phyloP scores from a whole-genome alignment of 1,139 yeast species.

The Suhomyces panamericanus region DNA sequence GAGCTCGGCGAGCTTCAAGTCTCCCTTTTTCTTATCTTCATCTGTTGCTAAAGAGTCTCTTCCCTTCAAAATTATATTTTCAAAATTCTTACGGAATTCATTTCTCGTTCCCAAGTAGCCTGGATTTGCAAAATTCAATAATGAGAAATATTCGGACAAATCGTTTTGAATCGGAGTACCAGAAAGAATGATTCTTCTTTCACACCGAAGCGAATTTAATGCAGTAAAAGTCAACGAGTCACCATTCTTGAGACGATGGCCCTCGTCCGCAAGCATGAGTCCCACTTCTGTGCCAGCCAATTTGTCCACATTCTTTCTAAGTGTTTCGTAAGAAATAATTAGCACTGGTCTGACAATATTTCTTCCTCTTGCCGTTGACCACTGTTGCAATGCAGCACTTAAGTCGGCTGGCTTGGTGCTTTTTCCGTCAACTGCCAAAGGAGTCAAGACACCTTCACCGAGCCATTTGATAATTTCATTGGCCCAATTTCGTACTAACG shows the following conservation, averaged over 20 bases:
- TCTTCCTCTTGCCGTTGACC: slow-evolving; percentile 91
- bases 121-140: slow-evolving; percentile 91
- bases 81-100: slow-evolving; percentile 85
- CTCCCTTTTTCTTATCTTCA: slow-evolving; percentile 71
- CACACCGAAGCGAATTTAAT: slow-evolving; percentile 75
- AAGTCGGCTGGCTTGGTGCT: slow-evolving; percentile 66
- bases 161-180: slow-evolving; percentile 99
- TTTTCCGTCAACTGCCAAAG: slow-evolving; percentile 92
- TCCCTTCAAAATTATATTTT: slow-evolving; percentile 74
- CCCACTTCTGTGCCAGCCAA: slow-evolving; percentile 84
- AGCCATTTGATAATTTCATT: slow-evolving; percentile 95
- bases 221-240: slow-evolving; percentile 93
- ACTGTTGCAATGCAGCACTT: slow-evolving; percentile 66
- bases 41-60: slow-evolving; percentile 92
- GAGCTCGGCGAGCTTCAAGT: slow-evolving; percentile 65
- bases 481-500: slow-evolving; percentile 95
- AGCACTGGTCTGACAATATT: slow-evolving; percentile 90
- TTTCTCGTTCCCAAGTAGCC: slow-evolving; percentile 82
- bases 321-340: slow-evolving; percentile 93
- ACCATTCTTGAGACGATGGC: slow-evolving; percentile 92
- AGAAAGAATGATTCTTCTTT: slow-evolving; percentile 85
- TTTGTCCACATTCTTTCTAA: slow-evolving; percentile 80
- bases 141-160: slow-evolving; percentile 88
- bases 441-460: slow-evolving; percentile 86
- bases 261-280: slow-evolving; percentile 90